These are phyloP conservation scores for Stygiomarasmius scandens DNA, from an alignment of 1,284 basidiomycete species.

Conservation along the genomic window DNA sequence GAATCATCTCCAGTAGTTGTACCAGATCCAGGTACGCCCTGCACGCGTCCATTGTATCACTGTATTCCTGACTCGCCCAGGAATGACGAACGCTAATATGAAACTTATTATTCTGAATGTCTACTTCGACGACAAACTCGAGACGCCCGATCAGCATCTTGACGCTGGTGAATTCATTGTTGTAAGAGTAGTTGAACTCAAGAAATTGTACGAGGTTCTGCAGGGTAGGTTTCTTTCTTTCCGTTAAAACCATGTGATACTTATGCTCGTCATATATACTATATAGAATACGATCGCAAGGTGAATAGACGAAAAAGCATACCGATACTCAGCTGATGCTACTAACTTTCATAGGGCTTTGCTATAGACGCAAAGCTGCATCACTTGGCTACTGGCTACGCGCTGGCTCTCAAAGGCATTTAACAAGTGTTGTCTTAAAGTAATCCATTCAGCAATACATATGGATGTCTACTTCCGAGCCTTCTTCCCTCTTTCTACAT, in stretches of 20 bases:
- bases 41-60: neutral
- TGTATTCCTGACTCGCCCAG: conserved; percentile 38
- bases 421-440: neutral
- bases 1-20: conserved; percentile 74
- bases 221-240: conserved; percentile 53
- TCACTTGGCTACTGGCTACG: conserved; percentile 74
- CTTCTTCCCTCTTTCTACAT: conserved; percentile 75
- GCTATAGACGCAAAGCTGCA: conserved; percentile 77
- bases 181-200: conserved; percentile 69
- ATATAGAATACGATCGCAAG: conserved; percentile 66
- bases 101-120: conserved; percentile 73
- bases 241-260: too few species aligned
- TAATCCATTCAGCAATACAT: neutral
- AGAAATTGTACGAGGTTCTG: conserved; percentile 62
- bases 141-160: conserved; percentile 63
- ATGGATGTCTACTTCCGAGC: conserved; percentile 35
- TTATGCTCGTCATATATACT: conserved; percentile 2
- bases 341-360: conserved; percentile 53
- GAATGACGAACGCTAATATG: conserved; percentile 85
- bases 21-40: conserved; percentile 68
- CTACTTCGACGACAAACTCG: conserved; percentile 58
- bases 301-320: conserved; percentile 32
- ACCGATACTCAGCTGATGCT: conserved; percentile 6
- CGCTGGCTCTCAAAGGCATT: conserved; percentile 44
- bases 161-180: conserved; percentile 86